phyloP scores from a whole-genome alignment of 139 green algal genomes.

The Tetradesmus lagerheimii region DNA sequence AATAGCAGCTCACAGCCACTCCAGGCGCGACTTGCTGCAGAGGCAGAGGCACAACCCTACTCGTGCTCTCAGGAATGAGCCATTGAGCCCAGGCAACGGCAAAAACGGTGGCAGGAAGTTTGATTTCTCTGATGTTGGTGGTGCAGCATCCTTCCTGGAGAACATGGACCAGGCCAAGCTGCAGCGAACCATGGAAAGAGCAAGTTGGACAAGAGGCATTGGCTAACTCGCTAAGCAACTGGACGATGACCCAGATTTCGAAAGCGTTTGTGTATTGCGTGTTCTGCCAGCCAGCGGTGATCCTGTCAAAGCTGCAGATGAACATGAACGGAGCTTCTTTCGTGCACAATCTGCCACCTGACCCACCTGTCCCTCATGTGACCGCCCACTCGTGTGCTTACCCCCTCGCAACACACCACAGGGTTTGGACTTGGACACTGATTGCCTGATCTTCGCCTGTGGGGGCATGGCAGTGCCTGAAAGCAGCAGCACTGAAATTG shows the following conservation, averaged over 20 bases:
- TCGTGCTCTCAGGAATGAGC: neutral
- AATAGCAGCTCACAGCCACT: neutral
- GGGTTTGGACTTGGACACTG: neutral
- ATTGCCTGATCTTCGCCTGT: neutral
- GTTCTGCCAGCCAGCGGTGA: neutral
- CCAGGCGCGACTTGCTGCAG: neutral
- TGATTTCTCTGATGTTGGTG: neutral
- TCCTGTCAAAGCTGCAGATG: neutral
- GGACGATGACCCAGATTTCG: neutral
- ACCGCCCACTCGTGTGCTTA: neutral
- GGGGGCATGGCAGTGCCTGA: neutral
- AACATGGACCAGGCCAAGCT: neutral
- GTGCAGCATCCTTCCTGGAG: neutral
- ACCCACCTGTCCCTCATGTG: neutral
- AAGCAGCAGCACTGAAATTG: neutral
- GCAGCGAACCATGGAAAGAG: neutral
- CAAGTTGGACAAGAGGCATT: neutral
- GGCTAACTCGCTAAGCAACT: neutral
- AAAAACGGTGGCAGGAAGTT: neutral
- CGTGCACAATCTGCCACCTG: neutral
- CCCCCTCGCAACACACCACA: neutral
- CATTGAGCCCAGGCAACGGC: neutral
- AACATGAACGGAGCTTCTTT: neutral
- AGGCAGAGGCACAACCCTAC: neutral
- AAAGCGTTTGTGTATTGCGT: neutral